Evolutionary conservation across 2,329 filamentous ascomycete species (phyloP).

Genomic region (Aspergillus brunneoviolaceus): DNA sequence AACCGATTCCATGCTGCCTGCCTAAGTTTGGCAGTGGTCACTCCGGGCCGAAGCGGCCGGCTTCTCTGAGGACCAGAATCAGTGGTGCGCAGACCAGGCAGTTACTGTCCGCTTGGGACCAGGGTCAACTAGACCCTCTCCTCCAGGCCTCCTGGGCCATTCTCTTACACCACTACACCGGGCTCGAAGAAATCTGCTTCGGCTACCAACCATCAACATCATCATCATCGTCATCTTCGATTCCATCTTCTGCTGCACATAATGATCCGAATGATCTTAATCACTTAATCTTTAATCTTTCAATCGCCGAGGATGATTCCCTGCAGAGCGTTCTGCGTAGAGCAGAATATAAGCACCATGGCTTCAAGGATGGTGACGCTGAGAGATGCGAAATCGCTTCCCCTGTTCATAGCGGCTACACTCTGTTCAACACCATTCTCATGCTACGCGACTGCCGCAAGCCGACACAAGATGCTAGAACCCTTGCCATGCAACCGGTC

Average conservation of each 20-base stretch:
- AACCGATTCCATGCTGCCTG: slow-evolving; percentile 35
- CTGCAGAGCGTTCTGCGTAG: slow-evolving; percentile 30
- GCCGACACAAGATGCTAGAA: slow-evolving; percentile 15
- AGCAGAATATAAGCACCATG: slow-evolving; percentile 15
- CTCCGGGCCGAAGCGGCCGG: slow-evolving; percentile 33
- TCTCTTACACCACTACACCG: slow-evolving; percentile 48
- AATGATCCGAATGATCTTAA: slow-evolving; percentile 8
- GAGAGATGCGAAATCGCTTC: slow-evolving; percentile 11
- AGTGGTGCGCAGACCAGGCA: slow-evolving; percentile 30
- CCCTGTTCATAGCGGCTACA: slow-evolving; percentile 18
- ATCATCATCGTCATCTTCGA: slow-evolving; percentile 12
- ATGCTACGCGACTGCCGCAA: slow-evolving; percentile 35
- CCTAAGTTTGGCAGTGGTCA: slow-evolving; percentile 33
- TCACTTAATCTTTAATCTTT: slow-evolving; percentile 26
- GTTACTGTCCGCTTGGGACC: slow-evolving; percentile 33
- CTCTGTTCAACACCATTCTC: slow-evolving; percentile 38
- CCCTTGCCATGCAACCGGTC: slow-evolving; percentile 25
- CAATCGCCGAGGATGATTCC: slow-evolving; percentile 31
- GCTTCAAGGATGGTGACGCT: slow-evolving; percentile 7
- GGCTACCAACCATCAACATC: slow-evolving; percentile 38
- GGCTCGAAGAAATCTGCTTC: slow-evolving; percentile 49
- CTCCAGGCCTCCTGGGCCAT: slow-evolving; percentile 49
- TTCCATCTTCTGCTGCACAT: slow-evolving; percentile 11
- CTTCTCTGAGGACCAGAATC: slow-evolving; percentile 36
- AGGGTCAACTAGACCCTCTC: slow-evolving; percentile 25